Percentiles rank a stretch among this genome's conserved stretches.
Evolutionary conservation across 1,284 basidiomycete species (phyloP).

Genomic region (Rhodotorula mucilaginosa): DNA sequence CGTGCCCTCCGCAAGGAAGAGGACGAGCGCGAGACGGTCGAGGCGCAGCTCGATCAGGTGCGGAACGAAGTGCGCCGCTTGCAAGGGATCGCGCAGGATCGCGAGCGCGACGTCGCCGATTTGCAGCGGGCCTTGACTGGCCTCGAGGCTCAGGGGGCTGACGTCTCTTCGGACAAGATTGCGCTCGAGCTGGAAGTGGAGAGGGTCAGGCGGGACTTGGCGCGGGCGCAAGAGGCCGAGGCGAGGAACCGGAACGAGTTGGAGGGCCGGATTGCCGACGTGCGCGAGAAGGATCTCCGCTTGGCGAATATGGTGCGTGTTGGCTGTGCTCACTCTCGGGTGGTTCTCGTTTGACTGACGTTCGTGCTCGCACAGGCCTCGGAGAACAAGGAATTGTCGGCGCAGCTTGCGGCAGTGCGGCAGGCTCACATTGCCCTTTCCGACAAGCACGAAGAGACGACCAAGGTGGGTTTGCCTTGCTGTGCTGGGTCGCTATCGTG

Average conservation of each 20-base stretch:
- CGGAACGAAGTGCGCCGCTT: conserved; percentile 51
- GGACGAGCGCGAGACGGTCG: conserved; percentile 46
- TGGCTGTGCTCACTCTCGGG: neutral
- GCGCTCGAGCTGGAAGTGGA: conserved; percentile 89
- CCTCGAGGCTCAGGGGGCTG: conserved; percentile 64
- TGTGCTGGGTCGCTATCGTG: neutral
- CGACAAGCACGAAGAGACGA: conserved; percentile 76
- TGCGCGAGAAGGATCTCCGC: conserved; percentile 65
- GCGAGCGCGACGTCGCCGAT: conserved; percentile 68
- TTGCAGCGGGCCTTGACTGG: conserved; percentile 70
- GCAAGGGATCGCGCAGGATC: conserved; percentile 61
- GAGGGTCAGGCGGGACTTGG: conserved; percentile 77
- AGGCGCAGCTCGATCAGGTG: conserved; percentile 50
- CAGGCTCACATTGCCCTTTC: conserved; percentile 77
- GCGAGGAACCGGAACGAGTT: conserved; percentile 66
- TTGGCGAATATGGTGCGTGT: conserved; percentile 64
- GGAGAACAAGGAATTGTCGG: conserved; percentile 72
- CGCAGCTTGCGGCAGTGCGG: conserved; percentile 73
- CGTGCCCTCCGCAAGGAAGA: conserved; percentile 60
- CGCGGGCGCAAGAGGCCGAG: conserved; percentile 75
- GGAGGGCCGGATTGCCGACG: conserved; percentile 63
- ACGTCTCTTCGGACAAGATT: conserved; percentile 76
- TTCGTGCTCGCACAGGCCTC: conserved; percentile 54
- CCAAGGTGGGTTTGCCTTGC: conserved; percentile 51
- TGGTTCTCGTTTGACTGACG: neutral